These are phyloP conservation scores for Penicillium tannophilum DNA, from an alignment of 495 filamentous ascomycete genomes.

Conservation along the genomic window DNA sequence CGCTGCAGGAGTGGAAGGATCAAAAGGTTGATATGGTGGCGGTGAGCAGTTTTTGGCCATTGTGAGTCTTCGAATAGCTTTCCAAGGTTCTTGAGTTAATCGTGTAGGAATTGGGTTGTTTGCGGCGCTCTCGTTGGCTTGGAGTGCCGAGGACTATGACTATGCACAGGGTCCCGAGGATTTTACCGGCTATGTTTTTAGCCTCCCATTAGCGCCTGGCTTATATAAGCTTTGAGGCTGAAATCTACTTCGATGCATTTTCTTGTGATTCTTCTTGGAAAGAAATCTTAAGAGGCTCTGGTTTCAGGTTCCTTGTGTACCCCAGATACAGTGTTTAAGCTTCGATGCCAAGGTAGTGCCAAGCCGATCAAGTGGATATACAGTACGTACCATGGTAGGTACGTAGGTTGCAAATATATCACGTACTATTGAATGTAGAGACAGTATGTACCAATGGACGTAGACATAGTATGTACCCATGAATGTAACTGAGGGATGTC, in stretches of 20 bases:
- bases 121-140: no score
- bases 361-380: background rate
- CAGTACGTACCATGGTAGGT: background rate
- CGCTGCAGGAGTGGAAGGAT: constrained; percentile 2
- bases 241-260: no score
- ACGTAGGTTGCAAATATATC: no score
- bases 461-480: no score
- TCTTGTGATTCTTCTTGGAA: no score
- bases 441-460: no score
- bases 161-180: no score
- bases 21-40: background rate
- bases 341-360: background rate
- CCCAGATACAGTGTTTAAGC: background rate
- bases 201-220: background rate
- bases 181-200: no score
- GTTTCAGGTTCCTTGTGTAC: background rate
- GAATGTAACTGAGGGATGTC: no score
- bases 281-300: background rate
- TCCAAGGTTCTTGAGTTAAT: background rate
- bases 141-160: no score
- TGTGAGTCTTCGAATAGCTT: background rate
- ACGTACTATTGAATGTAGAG: no score
- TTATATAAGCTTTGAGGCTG: background rate
- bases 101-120: no score
- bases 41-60: background rate